Percentiles rank a stretch among this genome's conserved stretches.
phyloP scores from a whole-genome alignment of 176 grass and related monocot genomes.

The Avena insularis region DNA sequence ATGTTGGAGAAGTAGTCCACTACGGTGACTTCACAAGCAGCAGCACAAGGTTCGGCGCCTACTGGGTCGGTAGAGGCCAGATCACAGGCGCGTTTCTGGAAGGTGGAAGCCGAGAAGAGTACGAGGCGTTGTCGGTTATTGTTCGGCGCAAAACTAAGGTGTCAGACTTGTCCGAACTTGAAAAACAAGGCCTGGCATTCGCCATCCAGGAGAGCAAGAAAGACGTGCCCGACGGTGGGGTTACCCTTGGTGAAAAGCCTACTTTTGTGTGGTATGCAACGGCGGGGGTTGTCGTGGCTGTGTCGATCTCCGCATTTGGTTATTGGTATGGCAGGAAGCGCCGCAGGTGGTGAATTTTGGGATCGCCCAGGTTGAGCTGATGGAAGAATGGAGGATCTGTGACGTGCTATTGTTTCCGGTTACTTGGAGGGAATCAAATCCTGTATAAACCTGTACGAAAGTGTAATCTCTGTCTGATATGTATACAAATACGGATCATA shows the following conservation, averaged over 20 bases:
- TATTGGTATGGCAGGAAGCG: constrained; percentile 84
- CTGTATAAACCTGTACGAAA: constrained; percentile 34
- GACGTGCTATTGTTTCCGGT: not conserved
- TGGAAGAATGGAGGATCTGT: not conserved
- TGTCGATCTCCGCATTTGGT: constrained; percentile 61
- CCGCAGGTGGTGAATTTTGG: constrained; percentile 54
- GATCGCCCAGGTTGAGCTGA: not conserved
- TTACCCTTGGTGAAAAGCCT: constrained; percentile 51
- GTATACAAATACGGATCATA: constrained; percentile 6
- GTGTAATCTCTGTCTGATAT: constrained; percentile 31
- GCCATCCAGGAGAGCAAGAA: constrained; percentile 71
- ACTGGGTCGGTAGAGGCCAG: constrained; percentile 68
- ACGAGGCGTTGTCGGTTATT: constrained; percentile 59
- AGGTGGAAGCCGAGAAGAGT: constrained; percentile 80
- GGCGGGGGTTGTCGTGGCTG: constrained; percentile 63
- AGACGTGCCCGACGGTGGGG: constrained; percentile 42
- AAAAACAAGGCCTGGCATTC: constrained; percentile 66
- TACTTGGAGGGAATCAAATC: not conserved
- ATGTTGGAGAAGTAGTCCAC: constrained; percentile 77
- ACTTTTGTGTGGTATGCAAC: constrained; percentile 63
- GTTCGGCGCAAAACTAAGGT: constrained; percentile 61
- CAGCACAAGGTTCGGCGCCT: constrained; percentile 71
- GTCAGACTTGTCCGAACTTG: constrained; percentile 57
- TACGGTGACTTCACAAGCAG: constrained; percentile 68
- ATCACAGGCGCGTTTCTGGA: constrained; percentile 86